These are phyloP conservation scores for Allomyces macrogynus DNA, from an alignment of 192 early-diverging fungal genomes.

Conservation along the genomic window DNA sequence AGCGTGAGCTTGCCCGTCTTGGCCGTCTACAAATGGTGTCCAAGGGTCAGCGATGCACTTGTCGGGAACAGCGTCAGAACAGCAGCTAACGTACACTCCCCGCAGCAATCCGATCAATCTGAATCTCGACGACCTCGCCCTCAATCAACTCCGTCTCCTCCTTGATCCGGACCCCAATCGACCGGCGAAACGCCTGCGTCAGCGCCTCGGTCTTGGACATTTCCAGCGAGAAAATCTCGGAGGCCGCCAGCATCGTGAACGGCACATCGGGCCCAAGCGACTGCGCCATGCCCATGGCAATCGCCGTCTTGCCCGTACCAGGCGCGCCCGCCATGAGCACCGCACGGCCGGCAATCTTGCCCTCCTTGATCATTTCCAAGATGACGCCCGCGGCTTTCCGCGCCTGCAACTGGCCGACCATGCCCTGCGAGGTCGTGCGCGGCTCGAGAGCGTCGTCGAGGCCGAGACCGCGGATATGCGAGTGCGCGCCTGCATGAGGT, in stretches of 20 bases:
- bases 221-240: constrained; percentile 95
- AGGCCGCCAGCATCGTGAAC: constrained; percentile 91
- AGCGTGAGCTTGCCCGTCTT: constrained; percentile 95
- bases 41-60: constrained; percentile 3
- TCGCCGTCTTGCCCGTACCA: constrained; percentile 96
- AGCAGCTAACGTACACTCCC: constrained; percentile 12
- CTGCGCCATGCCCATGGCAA: constrained; percentile 97
- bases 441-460: constrained; percentile 87
- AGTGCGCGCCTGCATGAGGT: constrained; percentile 63
- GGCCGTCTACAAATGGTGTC: too few relatives aligned
- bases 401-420: constrained; percentile 92
- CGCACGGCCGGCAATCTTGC: constrained; percentile 90
- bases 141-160: constrained; percentile 97
- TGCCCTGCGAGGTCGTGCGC: constrained; percentile 67
- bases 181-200: constrained; percentile 91
- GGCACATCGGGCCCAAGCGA: constrained; percentile 86
- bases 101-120: constrained; percentile 80
- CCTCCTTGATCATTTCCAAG: constrained; percentile 90
- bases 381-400: constrained; percentile 92
- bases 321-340: constrained; percentile 97
- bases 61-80: neutral
- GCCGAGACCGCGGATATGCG: constrained; percentile 91
- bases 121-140: constrained; percentile 96
- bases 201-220: constrained; percentile 97
- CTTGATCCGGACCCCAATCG: constrained; percentile 94